Evolutionary conservation across 2,329 filamentous ascomycete genomes (phyloP), one percentile per base, ranked within the genome.

Genomic region (Lasiodiplodia sp.): DNA sequence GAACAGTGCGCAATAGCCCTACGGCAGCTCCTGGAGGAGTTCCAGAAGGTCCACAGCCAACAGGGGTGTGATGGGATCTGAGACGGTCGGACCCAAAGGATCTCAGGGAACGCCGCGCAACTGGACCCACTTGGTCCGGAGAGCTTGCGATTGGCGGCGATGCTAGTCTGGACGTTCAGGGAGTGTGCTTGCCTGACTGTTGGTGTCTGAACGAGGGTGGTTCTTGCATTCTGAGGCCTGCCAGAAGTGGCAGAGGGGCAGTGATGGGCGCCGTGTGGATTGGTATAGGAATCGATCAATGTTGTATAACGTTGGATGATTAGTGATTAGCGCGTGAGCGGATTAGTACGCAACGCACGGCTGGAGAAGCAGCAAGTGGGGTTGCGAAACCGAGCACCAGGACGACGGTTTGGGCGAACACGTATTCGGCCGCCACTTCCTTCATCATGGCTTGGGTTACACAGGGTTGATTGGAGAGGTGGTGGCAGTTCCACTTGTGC

Each of bases 351-450:
- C 31, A 28, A 44, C 12, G 37, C n/a, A 44, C 38, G 56, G 56
- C 56, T 58, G n/a, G 37, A 25, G n/a, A 44, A 44, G 40, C 4
- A 18, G 21, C 21, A 60, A 25, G 57, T 49, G 57, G 57, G 57
- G 57, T 60, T 60, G 57, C 57, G 57, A 60, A 47, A 51, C 40
- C 58, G 58, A 63, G 23, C 16, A 51, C 38, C 40, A 51, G n/a
- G 18, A 23, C 16, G 16, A 28, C 25, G 58, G 44, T 21, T 11
- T 51, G 8, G 7, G 23, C 58, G 23, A 63, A 49, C 40, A 51
- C 40, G 58, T 51, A 21, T 16, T 28, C 31, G 25, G 37, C 18
- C 55, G 37, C 8, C 55, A 21, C 31, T 38, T 57, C 31, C 55
- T 31, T 28, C 23, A 5, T 60, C 11, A 60, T 28, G 56, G 56